A percentile compares a stretch with the other conserved stretches of the same genome.
Evolutionary conservation across 352 stramenopile species (phyloP).

Genomic region (Thraustotheca clavata): DNA sequence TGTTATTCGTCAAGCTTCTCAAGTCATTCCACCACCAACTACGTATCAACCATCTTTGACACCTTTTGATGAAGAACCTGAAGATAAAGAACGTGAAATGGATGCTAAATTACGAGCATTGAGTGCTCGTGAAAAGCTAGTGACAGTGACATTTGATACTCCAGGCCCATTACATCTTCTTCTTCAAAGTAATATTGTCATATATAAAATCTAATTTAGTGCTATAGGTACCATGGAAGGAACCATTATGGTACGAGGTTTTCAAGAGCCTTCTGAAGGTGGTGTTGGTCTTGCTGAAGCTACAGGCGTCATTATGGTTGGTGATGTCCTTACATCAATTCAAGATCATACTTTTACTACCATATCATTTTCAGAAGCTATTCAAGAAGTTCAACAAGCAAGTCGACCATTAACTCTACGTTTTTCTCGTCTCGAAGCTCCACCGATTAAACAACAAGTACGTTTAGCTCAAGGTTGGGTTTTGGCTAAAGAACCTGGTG

Average conservation of each 20-base stretch:
- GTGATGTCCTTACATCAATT: constrained; percentile 79
- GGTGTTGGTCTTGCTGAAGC: constrained; percentile 23
- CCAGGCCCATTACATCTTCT: constrained; percentile 58
- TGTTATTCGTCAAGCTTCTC: constrained; percentile 20
- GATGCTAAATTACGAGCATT: constrained; percentile 39
- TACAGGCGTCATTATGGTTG: constrained; percentile 65
- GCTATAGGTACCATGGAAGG: constrained; percentile 63
- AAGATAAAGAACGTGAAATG: constrained; percentile 50
- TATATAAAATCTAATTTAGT: neutral
- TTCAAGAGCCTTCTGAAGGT: constrained; percentile 33
- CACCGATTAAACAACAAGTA: constrained; percentile 25
- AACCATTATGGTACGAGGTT: constrained; percentile 83
- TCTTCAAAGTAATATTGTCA: constrained; percentile 30
- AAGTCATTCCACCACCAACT: constrained; percentile 28
- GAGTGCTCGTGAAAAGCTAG: constrained; percentile 54
- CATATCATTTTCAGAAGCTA: constrained; percentile 69
- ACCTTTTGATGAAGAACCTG: constrained; percentile 53
- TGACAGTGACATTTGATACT: constrained; percentile 82
- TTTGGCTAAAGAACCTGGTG: constrained; percentile 69
- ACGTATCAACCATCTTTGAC: constrained; percentile 66
- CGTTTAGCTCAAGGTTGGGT: constrained; percentile 80
- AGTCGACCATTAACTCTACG: constrained; percentile 66
- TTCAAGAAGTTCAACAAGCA: constrained; percentile 64
- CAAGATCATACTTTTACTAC: constrained; percentile 78
- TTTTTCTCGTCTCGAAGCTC: constrained; percentile 68